Percentiles rank a stretch among this genome's conserved stretches.
phyloP scores from a whole-genome alignment of 164 flowering plant genomes.

The grape (Vitis vinifera) region ASM3070453v1 NC_081822.1:23593001-23593500 shows the following conservation, averaged over 20 bases:
- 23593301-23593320: constrained; percentile 89
- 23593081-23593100: background rate
- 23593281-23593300: constrained; percentile 80
- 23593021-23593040: too few relatives aligned
- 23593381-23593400: constrained; percentile 31
- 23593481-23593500: too few relatives aligned
- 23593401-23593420: background rate
- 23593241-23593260: constrained; percentile 73
- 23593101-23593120: constrained; percentile 17
- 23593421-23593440: background rate
- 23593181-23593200: constrained; percentile 43
- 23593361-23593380: constrained; percentile 55
- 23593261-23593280: constrained; percentile 87
- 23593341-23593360: constrained; percentile 52
- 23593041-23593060: too few relatives aligned
- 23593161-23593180: constrained; percentile 13
- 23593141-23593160: constrained; percentile 15
- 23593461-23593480: too few relatives aligned
- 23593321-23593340: constrained; percentile 81
- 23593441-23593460: background rate
- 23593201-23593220: constrained; percentile 58
- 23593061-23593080: background rate
- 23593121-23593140: constrained; percentile 17
- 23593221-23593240: constrained; percentile 76
- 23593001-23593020: too few relatives aligned